These are phyloP conservation scores for Leccinum pachyderme DNA, from an alignment of 1,284 basidiomycete species.

Conservation along the genomic window DNA sequence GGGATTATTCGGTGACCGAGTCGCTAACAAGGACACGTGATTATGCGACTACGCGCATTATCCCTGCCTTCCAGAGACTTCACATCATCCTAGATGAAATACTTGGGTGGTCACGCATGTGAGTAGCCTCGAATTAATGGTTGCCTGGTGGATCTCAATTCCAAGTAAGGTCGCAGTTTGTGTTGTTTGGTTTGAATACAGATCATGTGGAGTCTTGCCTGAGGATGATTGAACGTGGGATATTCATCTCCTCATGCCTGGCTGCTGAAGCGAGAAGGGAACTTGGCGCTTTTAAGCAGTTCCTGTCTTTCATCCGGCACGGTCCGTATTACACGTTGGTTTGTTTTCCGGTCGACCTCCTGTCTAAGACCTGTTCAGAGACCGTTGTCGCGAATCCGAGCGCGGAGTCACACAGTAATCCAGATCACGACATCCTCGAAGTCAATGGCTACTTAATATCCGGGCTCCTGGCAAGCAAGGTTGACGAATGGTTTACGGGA, in stretches of 20 bases:
- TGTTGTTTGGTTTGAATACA: slow-evolving; percentile 50
- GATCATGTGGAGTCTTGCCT: slow-evolving; percentile 52
- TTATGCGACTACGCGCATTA: slow-evolving; percentile 63
- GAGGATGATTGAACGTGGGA: slow-evolving; percentile 49
- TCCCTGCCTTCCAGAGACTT: slow-evolving; percentile 72
- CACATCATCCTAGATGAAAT: slow-evolving; percentile 73
- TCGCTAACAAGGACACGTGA: slow-evolving; percentile 71
- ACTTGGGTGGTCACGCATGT: slow-evolving; percentile 74
- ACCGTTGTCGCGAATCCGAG: slow-evolving; percentile 40
- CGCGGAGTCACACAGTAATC: slow-evolving; percentile 45
- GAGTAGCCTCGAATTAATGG: slow-evolving; percentile 31
- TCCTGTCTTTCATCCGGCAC: slow-evolving; percentile 72
- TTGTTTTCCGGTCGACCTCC: slow-evolving; percentile 16
- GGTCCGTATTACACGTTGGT: slow-evolving; percentile 44
- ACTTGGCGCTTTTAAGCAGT: slow-evolving; percentile 68
- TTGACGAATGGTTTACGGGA: slow-evolving; percentile 78
- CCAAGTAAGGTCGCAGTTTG: slow-evolving; percentile 45
- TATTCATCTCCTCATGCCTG: slow-evolving; percentile 67
- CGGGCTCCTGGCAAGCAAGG: slow-evolving; percentile 62
- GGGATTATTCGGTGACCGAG: slow-evolving; percentile 72
- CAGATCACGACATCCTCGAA: slow-evolving; percentile 73
- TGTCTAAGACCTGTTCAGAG: slow-evolving; percentile 32
- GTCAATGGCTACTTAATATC: slow-evolving; percentile 76
- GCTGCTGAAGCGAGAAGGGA: slow-evolving; percentile 64
- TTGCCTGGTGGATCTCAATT: slow-evolving; percentile 16